phyloP scores from a whole-genome alignment of 2,329 filamentous ascomycete species.

The Aspergillus sp. region DNA sequence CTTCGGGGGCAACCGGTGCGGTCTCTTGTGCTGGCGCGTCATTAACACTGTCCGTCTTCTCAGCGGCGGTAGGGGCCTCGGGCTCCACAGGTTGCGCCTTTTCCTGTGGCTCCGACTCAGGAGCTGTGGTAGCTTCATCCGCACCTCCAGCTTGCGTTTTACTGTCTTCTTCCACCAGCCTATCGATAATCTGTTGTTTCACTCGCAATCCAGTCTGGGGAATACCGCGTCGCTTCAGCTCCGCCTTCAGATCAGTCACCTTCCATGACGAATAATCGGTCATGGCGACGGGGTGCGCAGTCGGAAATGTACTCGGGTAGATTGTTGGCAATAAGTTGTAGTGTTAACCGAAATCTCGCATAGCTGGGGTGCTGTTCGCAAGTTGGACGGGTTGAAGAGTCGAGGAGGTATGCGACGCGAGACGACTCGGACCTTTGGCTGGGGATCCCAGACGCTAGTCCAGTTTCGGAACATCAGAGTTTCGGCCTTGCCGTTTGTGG shows the following conservation, averaged over 20 bases:
- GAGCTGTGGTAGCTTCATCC: constrained; percentile 20
- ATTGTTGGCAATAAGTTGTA: not conserved
- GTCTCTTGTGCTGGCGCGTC: constrained; percentile 10
- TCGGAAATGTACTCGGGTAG: constrained; percentile 6
- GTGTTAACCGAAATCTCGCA: constrained; percentile 11
- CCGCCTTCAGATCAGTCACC: constrained; percentile 72
- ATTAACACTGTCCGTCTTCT: not conserved
- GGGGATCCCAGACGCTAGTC: constrained; percentile 15
- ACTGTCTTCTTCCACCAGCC: constrained; percentile 52
- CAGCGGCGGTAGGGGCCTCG: not conserved
- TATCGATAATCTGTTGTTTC: constrained; percentile 63
- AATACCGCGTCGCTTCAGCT: constrained; percentile 71
- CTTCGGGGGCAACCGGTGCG: constrained; percentile 2
- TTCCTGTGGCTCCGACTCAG: constrained; percentile 17
- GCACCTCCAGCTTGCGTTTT: constrained; percentile 31
- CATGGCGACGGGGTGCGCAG: constrained; percentile 36
- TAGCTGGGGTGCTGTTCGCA: constrained; percentile 5
- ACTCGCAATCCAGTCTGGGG: constrained; percentile 69
- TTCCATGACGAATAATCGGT: constrained; percentile 61
- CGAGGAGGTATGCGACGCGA: constrained; percentile 10
- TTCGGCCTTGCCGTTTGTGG: not conserved
- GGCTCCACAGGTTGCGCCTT: constrained; percentile 18
- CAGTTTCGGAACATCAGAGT: not conserved
- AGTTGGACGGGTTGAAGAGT: not conserved
- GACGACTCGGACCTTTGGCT: constrained; percentile 10